Evolutionary conservation across 352 stramenopile species (phyloP), one percentile per base, ranked within the genome.

Genomic region (Phytophthora cryptogea): DNA sequence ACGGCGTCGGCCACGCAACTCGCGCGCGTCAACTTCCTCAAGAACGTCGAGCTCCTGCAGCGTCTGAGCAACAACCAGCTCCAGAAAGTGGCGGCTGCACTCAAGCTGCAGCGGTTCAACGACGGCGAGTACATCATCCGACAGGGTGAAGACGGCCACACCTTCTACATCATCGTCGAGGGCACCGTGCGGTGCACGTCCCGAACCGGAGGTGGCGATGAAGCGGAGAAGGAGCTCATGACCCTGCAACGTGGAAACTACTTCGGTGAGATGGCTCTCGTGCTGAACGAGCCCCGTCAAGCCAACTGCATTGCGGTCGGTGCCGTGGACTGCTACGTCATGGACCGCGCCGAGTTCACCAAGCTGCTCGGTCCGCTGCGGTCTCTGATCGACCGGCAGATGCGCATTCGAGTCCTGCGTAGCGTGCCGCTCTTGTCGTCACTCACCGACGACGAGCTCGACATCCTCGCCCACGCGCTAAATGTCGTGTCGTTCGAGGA

Each of bases 121-220:
- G 72, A 94, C 48, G 94, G 92, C 6, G 89, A 98, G 41, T 86
- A 88, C 58, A 98, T 99, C 59, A 96, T 99, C 53, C 79, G 75
- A 3, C 96, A 98, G 70, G 96, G 96, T 30, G 90, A 98, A 3
- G 81, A 94, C 53, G 96, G 96, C 61, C 92, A 98, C 70, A 94
- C 97, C 8, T 99, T 99, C 70, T 99, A 98, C 82, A 98, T 99
- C 68, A 95, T 99, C 26, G 89, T 97, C 26, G 89, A 98, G 55
- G 97, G 97, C 56, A 90, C 82, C 20, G 90, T 98, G 23, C 72
- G 73, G 16, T 94, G 85, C 76, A 91, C 83, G 26, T 85, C 83
- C 14, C 66, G 76, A 8, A 58, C 70, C 7, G 52, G 73, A 8
- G 67, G 64, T n/a, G 58, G 67, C 5, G 76, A 87, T 1, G 77